A percentile compares a stretch with the other conserved stretches of the same genome.
Evolutionary conservation across 352 stramenopile species (phyloP).

Genomic region (Pythium utonaiense): DNA sequence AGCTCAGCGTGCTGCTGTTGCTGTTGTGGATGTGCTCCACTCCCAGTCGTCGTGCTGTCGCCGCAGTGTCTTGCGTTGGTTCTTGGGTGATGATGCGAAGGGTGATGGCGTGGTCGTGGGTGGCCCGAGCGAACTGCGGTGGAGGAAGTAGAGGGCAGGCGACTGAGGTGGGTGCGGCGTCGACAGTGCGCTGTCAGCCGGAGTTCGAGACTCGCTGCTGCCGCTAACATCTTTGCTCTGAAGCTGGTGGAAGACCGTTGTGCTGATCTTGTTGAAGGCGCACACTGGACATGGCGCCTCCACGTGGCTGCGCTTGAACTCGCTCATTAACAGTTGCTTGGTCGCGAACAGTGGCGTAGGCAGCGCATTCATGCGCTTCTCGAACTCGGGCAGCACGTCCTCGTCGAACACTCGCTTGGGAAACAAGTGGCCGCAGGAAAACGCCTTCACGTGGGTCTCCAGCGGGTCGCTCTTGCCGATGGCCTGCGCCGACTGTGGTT

Average conservation of each 20-base stretch:
- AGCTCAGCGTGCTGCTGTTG: no score
- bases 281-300: conserved; percentile 81
- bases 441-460: conserved; percentile 84
- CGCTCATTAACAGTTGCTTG: conserved; percentile 54
- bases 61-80: background rate
- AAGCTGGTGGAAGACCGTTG: conserved; percentile 33
- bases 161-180: conserved; percentile 14
- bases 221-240: background rate
- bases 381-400: conserved; percentile 77
- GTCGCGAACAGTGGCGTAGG: conserved; percentile 58
- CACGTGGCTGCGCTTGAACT: conserved; percentile 58
- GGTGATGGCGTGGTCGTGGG: background rate
- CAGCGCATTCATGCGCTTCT: conserved; percentile 71
- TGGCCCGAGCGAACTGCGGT: conserved; percentile 22
- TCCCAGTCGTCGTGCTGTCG: conserved; percentile 20
- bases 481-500: conserved; percentile 56
- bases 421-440: conserved; percentile 81
- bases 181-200: background rate
- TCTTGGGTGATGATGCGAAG: background rate
- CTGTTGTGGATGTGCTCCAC: no score
- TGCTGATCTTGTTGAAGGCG: conserved; percentile 77
- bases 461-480: conserved; percentile 81
- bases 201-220: background rate
- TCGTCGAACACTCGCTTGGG: conserved; percentile 85
- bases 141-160: conserved; percentile 56